Percentiles rank a stretch among this genome's conserved stretches.
phyloP scores from a whole-genome alignment of 768 basidiomycete species.

The Pleurotus cornucopiae region DNA sequence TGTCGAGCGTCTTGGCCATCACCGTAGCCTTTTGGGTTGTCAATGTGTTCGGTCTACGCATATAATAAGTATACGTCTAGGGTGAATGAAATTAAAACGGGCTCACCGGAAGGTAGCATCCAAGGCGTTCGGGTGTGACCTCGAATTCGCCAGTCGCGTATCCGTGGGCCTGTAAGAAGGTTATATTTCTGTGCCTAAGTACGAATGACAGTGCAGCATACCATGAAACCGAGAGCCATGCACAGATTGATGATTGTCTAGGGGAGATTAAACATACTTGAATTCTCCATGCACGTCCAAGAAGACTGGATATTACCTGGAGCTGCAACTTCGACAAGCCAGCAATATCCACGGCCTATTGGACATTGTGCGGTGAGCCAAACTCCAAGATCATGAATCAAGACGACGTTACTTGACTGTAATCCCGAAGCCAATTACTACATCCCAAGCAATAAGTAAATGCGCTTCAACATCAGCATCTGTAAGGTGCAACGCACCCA shows the following conservation, averaged over 20 bases:
- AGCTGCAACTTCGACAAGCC: conserved; percentile 68
- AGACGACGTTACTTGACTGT: conserved; percentile 52
- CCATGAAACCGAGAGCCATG: conserved; percentile 91
- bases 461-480: background rate
- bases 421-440: conserved; percentile 88
- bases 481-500: conserved; percentile 41
- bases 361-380: background rate
- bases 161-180: conserved; percentile 56
- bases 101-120: conserved; percentile 77
- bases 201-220: conserved; percentile 21
- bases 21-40: conserved; percentile 90
- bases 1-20: conserved; percentile 78
- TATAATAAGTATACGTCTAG: too few relatives aligned
- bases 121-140: conserved; percentile 78
- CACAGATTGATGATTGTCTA: conserved; percentile 85
- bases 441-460: conserved; percentile 3
- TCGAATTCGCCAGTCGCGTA: conserved; percentile 85
- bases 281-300: background rate
- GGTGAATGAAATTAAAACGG: background rate
- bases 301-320: conserved; percentile 40
- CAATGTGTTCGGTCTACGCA: conserved; percentile 78
- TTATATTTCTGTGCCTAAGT: too few relatives aligned
- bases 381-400: background rate
- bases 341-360: conserved; percentile 79
- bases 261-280: background rate